These are phyloP conservation scores for Xylariomycetidae sp. DNA, from an alignment of 2,329 filamentous ascomycete species.

Conservation along the genomic window DNA sequence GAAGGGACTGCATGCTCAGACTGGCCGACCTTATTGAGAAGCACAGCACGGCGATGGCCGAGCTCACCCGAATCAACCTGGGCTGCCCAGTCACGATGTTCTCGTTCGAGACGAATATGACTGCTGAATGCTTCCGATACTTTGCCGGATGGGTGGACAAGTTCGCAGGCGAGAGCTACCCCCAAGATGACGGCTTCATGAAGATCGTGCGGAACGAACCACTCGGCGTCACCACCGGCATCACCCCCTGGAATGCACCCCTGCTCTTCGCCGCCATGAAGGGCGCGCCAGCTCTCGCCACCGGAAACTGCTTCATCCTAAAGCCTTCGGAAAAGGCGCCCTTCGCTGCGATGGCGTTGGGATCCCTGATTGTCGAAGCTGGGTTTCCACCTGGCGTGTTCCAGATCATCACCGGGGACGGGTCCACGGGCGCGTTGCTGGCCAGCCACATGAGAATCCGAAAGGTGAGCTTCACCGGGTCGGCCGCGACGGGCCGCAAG, in stretches of 20 bases:
- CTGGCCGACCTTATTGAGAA: constrained; percentile 10
- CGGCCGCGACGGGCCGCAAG: constrained; percentile 42
- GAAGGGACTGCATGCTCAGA: constrained; percentile 41
- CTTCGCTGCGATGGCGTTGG: constrained; percentile 10
- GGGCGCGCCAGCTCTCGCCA: constrained; percentile 29
- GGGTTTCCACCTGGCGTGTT: constrained; percentile 35
- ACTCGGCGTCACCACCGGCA: constrained; percentile 10
- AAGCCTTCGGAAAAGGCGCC: constrained; percentile 35
- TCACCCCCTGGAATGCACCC: constrained; percentile 28
- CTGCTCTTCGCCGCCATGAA: constrained; percentile 33
- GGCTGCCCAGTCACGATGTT: constrained; percentile 7
- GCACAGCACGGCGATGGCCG: constrained; percentile 4
- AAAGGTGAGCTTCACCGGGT: constrained; percentile 15
- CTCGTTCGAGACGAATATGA: constrained; percentile 2
- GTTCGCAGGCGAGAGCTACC: constrained; percentile 11
- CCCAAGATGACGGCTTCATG: constrained; percentile 12
- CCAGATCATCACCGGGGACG: constrained; percentile 26
- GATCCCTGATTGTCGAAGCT: constrained; percentile 26
- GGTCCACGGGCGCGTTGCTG: constrained; percentile 10
- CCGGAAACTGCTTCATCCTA: constrained; percentile 33
- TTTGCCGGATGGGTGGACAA: constrained; percentile 14
- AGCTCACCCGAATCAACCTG: constrained; percentile 10
- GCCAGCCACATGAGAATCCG: constrained; percentile 12
- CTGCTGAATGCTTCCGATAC: constrained; percentile 7
- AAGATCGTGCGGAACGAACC: constrained; percentile 13